These are phyloP conservation scores for Obba rivulosa DNA, from an alignment of 768 basidiomycete species.

Conservation along the genomic window DNA sequence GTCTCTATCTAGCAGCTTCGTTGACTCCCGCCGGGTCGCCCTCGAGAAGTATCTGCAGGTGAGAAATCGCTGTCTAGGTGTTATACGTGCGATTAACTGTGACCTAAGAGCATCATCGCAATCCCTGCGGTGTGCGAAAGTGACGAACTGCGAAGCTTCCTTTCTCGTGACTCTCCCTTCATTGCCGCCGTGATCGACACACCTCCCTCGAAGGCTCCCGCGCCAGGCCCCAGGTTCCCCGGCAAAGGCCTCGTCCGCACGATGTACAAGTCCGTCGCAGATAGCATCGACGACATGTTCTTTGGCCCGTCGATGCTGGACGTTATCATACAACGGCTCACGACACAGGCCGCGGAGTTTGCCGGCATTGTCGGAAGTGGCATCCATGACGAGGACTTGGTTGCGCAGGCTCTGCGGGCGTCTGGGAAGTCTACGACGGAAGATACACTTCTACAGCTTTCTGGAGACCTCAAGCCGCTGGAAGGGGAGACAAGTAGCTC, in stretches of 20 bases:
- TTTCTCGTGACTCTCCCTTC: conserved; percentile 85
- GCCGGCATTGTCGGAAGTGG: conserved; percentile 78
- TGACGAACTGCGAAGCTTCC: conserved; percentile 74
- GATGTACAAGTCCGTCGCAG: conserved; percentile 87
- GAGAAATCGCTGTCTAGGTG: conserved; percentile 12
- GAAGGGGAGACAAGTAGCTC: conserved; percentile 88
- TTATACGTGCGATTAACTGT: not conserved
- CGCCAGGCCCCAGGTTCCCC: conserved; percentile 39
- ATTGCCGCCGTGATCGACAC: conserved; percentile 46
- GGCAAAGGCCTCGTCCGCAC: conserved; percentile 77
- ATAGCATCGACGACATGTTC: conserved; percentile 96
- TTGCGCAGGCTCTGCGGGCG: conserved; percentile 71
- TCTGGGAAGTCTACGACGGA: conserved; percentile 63
- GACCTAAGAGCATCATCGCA: conserved; percentile 58
- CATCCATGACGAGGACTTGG: conserved; percentile 78
- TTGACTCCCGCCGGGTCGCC: conserved; percentile 72
- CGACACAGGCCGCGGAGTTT: conserved; percentile 84
- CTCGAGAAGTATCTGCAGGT: conserved; percentile 93
- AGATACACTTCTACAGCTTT: conserved; percentile 65
- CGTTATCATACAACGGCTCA: conserved; percentile 87
- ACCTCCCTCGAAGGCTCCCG: conserved; percentile 33
- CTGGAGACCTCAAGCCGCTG: conserved; percentile 73
- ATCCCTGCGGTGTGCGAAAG: conserved; percentile 77
- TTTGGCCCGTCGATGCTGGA: conserved; percentile 96
- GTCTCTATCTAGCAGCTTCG: conserved; percentile 79